These are phyloP conservation scores for Fusarium burgessii DNA, from an alignment of 2,329 filamentous ascomycete species.

Conservation along the genomic window DNA sequence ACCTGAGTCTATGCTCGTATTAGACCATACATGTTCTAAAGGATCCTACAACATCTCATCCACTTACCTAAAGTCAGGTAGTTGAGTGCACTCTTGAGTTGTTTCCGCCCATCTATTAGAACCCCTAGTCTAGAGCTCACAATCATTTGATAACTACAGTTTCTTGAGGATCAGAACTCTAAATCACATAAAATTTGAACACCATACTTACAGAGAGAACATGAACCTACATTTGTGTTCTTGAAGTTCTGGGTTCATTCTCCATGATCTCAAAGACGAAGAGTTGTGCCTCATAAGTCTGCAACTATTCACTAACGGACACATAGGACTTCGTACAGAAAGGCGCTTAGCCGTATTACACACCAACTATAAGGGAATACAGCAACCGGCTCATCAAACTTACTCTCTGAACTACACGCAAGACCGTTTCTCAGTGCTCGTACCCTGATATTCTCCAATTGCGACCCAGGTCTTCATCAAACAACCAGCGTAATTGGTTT, in stretches of 20 bases:
- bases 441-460: rapidly evolving
- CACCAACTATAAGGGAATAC: no score
- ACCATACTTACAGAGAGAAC: background rate
- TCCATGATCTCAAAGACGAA: no score
- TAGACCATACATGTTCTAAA: no score
- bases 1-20: no score
- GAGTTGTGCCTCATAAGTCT: background rate
- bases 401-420: background rate
- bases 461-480: background rate
- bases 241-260: background rate
- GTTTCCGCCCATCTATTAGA: background rate
- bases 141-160: background rate
- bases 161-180: rapidly evolving
- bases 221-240: background rate
- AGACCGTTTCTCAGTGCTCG: rapidly evolving
- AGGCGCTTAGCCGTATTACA: rapidly evolving
- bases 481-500: conserved; percentile 38
- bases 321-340: rapidly evolving
- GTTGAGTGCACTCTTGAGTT: no score
- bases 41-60: no score
- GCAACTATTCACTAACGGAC: background rate
- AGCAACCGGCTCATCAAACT: background rate
- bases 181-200: rapidly evolving
- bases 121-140: background rate
- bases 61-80: no score